phyloP scores from a whole-genome alignment of 2,329 filamentous ascomycete species.

The Aspergillus brunneoviolaceus region DNA sequence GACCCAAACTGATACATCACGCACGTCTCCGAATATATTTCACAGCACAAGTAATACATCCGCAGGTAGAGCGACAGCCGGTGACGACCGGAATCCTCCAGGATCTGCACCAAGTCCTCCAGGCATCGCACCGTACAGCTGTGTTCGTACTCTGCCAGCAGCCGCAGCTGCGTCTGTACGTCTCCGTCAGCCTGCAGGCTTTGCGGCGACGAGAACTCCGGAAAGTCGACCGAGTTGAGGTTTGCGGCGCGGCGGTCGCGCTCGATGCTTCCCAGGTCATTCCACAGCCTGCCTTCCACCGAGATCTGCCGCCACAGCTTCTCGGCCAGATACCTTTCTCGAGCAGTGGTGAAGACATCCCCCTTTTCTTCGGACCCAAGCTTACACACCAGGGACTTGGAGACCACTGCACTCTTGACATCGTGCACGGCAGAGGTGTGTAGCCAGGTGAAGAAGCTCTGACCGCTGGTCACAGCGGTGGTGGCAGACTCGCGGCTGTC shows the following conservation, averaged over 20 bases:
- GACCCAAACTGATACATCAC: too few species aligned
- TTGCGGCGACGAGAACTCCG: neutral
- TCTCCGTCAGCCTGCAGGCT: neutral
- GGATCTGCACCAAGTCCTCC: too few species aligned
- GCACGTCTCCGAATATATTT: too few species aligned
- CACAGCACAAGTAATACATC: too few species aligned
- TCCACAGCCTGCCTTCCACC: neutral
- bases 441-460: neutral
- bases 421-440: neutral
- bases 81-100: too few species aligned
- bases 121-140: too few species aligned
- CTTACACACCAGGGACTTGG: neutral
- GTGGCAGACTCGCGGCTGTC: too few species aligned
- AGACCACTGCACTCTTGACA: neutral
- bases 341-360: neutral
- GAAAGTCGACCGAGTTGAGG: neutral
- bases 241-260: neutral
- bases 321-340: slow-evolving; percentile 1
- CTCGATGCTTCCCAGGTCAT: neutral
- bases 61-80: too few species aligned
- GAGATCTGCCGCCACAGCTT: neutral
- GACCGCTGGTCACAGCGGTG: too few species aligned
- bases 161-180: neutral
- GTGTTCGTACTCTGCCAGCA: too few species aligned
- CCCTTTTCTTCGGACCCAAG: neutral